These are phyloP conservation scores for Cucumis hystrix DNA, from an alignment of 306 rosid genomes.

Conservation along the genomic window DNA sequence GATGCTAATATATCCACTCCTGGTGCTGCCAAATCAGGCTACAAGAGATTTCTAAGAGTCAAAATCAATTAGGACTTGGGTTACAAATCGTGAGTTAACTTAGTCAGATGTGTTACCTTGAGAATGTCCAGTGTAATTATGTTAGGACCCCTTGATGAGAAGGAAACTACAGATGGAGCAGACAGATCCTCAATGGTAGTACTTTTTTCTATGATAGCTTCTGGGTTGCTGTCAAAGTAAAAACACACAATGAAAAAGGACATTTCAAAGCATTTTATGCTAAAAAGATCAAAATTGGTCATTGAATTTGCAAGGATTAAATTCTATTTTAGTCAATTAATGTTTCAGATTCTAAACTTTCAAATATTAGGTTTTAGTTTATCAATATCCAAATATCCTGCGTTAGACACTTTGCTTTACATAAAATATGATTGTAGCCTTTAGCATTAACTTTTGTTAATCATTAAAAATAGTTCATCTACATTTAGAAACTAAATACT, in stretches of 20 bases:
- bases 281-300: not conserved
- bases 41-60: not conserved
- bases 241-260: not conserved
- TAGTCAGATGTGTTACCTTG: not conserved
- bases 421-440: not conserved
- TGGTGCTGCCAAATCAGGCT: conserved; percentile 24
- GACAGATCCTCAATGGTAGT: conserved; percentile 4
- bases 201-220: conserved; percentile 13
- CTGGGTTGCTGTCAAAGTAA: conserved; percentile 5
- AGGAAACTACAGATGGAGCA: conserved; percentile 20
- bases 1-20: conserved; percentile 25
- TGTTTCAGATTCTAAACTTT: not conserved
- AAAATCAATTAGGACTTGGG: not conserved
- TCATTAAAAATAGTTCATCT: not conserved
- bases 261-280: not conserved
- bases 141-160: conserved; percentile 25
- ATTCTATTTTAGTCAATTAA: not conserved
- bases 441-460: not conserved
- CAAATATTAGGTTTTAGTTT: not conserved
- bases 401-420: not conserved
- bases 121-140: conserved; percentile 10
- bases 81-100: not conserved
- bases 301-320: not conserved
- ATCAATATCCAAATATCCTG: not conserved
- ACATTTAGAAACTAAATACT: not conserved